Base-by-base conservation (phyloP, 176 grass and related monocot species). In the Paspalum vaginatum region DNA sequence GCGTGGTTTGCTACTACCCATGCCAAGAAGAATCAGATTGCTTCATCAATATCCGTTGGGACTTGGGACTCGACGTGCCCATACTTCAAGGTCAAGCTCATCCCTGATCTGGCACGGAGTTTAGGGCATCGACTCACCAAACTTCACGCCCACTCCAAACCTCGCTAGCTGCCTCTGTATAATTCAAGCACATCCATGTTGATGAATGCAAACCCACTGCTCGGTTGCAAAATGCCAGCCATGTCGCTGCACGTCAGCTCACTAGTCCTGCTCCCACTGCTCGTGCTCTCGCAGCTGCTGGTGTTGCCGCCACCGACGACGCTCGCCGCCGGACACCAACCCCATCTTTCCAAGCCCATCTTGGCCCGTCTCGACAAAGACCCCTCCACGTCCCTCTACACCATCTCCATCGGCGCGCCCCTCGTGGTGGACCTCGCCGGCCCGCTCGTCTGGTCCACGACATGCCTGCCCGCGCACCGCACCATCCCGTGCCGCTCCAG, bases 391-490 rank as follows among this genome's bases (percentile, higher is more conserved):
- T 24, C 58, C 17, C 76, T 73, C 7, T 86, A 86, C 84, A 80
- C 49, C 59, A 25, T 79, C 68, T 38, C 68, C 57, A 12, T 73
- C 84, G 76, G 66, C 58, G 68, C 77, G 68, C 68, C 84, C 40
- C 59, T 86, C 17, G 58, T 86, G 18, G 12, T 86, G 39, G 68
- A 80, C 68, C 76, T 86, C 49, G 64, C 62, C 44, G 80, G 50
- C 40, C 47, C 61, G 26, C 48, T 82, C 38, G 54, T 84, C 81
- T 85, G 87, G 87, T 77, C 61, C 32, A 32, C 32, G 10, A 52
- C 48, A 9, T 89, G 76, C 67, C 63, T 10, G 9, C 11, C 72
- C 12, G 14, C 8, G 16, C 79, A 58, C 65, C 16, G 3, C 54
- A 77, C 17, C 8, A 2, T 78, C 52, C 56, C 65, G 5, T 59